Base-by-base conservation (phyloP, 129 eudicot genomes). In the Cynara cardunculus region DNA sequence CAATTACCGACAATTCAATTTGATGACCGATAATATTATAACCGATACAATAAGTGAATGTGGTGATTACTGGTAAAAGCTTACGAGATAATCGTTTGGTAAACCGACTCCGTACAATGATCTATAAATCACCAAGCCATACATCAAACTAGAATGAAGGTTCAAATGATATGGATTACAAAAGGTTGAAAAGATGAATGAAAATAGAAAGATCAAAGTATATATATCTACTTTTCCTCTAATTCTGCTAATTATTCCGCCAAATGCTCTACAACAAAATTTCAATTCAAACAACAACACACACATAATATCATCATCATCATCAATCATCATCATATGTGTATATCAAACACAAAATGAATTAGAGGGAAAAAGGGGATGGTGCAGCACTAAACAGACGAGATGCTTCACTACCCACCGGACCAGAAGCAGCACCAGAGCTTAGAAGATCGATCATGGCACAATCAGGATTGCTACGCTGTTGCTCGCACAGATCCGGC, bases 371-470 rank as follows among this genome's bases (percentile, higher is more conserved):
- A 53, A 59, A 71, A 13, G 88, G 85, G 26, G 92, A 69, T 2
- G 91, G 88, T 62, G 98, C 90, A 0, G 86, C 85, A 21, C 65
- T 25, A 35, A 78, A 85, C 6, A n/a, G 82, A n/a, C 56, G 72
- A 34, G 34, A 8, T 28, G 10, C 11, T 25, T 32, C 76, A 41
- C 76, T 73, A 7, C 87, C 69, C 19, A 30, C 75, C 0, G 95
- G 90, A 59, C 86, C 91, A 62, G 86, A 74, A 1, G 85, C 91
- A 26, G 78, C 88, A 27, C 87, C 89, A 5, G 89, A 91, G 92
- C 97, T 94, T 83, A 88, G 2, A 41, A 92, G 88, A 85, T 90
- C 91, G 24, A 85, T 78, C 98, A 94, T 91, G 59, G 83, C 90
- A 25, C 97, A 84, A 71, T 75, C 95, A n/a, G 95, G 93, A 56